Conservation (phyloP, 176 grass and related monocot genomes). For the Coix lacrymajobi region DNA sequence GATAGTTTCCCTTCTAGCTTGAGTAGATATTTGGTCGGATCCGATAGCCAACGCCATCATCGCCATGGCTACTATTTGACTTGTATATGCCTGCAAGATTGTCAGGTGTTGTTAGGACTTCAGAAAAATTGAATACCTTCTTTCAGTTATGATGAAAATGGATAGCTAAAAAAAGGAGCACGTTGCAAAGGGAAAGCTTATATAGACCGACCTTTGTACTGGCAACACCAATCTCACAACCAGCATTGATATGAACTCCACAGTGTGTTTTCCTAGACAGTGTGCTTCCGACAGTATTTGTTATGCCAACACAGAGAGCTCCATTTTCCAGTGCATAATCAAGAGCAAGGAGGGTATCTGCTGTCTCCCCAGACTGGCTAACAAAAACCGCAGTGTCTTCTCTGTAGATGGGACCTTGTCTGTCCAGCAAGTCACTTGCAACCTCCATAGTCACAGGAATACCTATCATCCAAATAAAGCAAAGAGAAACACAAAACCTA, state of each 20-base stretch:
- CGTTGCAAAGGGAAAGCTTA: background rate
- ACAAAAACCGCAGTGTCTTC: slow-evolving; percentile 91
- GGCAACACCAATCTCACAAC: slow-evolving; percentile 94
- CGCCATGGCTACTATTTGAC: slow-evolving; percentile 93
- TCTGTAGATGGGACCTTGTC: slow-evolving; percentile 78
- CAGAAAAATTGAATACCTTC: background rate
- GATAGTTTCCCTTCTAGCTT: slow-evolving; percentile 61
- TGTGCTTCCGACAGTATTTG: slow-evolving; percentile 91
- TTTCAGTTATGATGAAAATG: background rate
- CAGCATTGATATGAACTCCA: slow-evolving; percentile 93
- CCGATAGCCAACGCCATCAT: slow-evolving; percentile 98
- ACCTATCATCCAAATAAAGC: slow-evolving; percentile 21
- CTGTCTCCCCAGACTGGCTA: slow-evolving; percentile 95
- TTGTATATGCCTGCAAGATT: slow-evolving; percentile 74
- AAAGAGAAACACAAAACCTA: background rate
- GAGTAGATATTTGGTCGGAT: slow-evolving; percentile 86
- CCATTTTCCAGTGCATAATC: slow-evolving; percentile 82
- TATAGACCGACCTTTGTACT: slow-evolving; percentile 67
- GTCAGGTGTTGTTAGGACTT: slow-evolving; percentile 1
- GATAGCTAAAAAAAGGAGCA: background rate
- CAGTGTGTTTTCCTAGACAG: slow-evolving; percentile 93
- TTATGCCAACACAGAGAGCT: slow-evolving; percentile 85
- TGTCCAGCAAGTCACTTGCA: slow-evolving; percentile 86
- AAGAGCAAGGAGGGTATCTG: slow-evolving; percentile 90
- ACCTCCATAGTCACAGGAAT: slow-evolving; percentile 93